Evolutionary conservation across 345 rosid genomes (phyloP), one percentile per base, ranked within the genome.

Genomic region (Camelina laxa): DNA sequence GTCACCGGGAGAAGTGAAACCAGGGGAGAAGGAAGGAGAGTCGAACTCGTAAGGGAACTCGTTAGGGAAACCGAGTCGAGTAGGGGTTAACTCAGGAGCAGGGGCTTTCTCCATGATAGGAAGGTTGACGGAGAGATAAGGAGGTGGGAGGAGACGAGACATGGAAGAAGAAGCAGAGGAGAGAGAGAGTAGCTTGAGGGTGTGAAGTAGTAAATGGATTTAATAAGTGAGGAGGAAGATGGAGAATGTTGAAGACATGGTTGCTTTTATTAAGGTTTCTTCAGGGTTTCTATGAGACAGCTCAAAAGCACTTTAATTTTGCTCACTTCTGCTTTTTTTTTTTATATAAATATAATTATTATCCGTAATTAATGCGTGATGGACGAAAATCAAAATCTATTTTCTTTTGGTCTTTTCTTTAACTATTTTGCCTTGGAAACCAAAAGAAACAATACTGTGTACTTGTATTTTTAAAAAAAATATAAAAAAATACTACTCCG

Each of bases 41-140:
- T 84, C 90, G 15, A 88, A 79, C 75, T 87, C 92, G 78, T 79
- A 88, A 9, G 94, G 96, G 55, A 91, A 82, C 80, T 91, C 93
- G 14, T 65, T 67, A 0, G 94, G 89, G 64, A 88, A 84, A 71
- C 59, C 74, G 65, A 78, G 74, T 60, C 69, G 81, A 19, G 69
- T 62, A 24, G 83, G 68, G 7, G 69, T 36, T 69, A 51, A 48
- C 69, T 74, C 80, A 12, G 57, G 12, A 4, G 33, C 35, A 6
- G 61, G 30, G 1, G 19, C 0, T 20, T 56, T 72, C 9, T 44
- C 74, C 81, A 78, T 60, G 63, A 3, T 1, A 1, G 79, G 69
- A 7, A 30, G 63, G 15, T 53, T 47, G 15, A 54, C 14, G 7
- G 60, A 64, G 60, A 57, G 66, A 8, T 22, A 11, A 50, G 64